Evolutionary conservation across 2,329 filamentous ascomycete species (phyloP), one percentile per base, ranked within the genome.

Genomic region (Cladophialophora immunda): DNA sequence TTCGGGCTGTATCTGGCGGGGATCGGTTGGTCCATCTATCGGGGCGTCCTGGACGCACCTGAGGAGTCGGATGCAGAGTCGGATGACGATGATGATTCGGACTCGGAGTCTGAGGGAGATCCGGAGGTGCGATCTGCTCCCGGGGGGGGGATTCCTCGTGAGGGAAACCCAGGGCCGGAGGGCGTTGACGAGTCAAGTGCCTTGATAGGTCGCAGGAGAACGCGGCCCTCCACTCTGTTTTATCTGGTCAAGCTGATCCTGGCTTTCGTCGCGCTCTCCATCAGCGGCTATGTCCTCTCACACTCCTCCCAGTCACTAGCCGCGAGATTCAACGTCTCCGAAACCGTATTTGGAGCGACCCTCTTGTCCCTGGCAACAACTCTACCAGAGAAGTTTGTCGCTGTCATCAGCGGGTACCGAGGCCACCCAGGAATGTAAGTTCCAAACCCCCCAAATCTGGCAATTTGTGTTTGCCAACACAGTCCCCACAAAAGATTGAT

Each of bases 351-450:
- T 59, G 82, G 83, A 8, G 73, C 85, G 17, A 80, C 81, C 0
- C 72, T 85, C 25, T 75, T 87, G 41, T 79, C 83, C 0, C 77
- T 87, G 68, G 84, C 83, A 4, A 87, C 84, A 0, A 86, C 84
- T 0, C 74, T 87, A 1, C 84, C 85, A 0, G 84, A 86, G 70
- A 86, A 86, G 70, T 78, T 86, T 45, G 71, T 86, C 55, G 81
- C 84, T 1, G 76, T 85, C 3, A 68, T 86, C 27, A 83, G 83
- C 66, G 81, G 83, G 17, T 75, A 71, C 11, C 78, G 81, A 15
- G 83, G 82, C 4, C 81, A 85, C 19, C 72, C 75, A 1, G 83
- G 83, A 1, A 84, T 87, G 55, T 25, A 50, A 50, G 45, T 27
- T 15, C 45, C 9, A 15, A 8, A 45, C 38, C n/a, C 11, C 32